phyloP scores from a whole-genome alignment of 2,329 filamentous ascomycete species.

The Thermoascus crustaceus region DNA sequence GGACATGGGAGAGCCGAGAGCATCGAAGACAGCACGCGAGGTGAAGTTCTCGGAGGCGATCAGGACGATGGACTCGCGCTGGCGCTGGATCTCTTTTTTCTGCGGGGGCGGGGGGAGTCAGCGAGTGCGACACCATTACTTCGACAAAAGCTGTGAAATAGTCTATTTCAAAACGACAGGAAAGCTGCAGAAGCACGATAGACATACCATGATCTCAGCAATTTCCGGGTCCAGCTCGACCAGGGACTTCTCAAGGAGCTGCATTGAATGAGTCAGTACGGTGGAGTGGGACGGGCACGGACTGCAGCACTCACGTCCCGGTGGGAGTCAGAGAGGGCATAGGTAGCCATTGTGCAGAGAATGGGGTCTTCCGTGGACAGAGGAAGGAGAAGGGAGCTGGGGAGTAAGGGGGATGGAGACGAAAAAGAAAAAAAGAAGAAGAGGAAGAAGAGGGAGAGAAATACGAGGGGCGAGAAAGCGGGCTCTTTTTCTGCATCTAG shows the following conservation, averaged over 20 bases:
- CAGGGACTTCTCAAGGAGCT: conserved; percentile 96
- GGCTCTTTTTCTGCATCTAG: conserved; percentile 1
- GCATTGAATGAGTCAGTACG: conserved; percentile 27
- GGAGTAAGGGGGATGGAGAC: background rate
- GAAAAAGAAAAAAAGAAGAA: conserved; percentile 4
- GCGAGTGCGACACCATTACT: conserved; percentile 10
- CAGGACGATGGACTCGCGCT: conserved; percentile 96
- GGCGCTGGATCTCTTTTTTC: conserved; percentile 90
- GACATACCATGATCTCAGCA: conserved; percentile 84
- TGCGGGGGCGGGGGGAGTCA: conserved; percentile 35
- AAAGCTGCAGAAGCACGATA: conserved; percentile 1
- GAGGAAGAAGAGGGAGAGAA: conserved; percentile 5
- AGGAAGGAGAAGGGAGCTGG: background rate
- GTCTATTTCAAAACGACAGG: background rate
- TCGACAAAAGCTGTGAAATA: no score
- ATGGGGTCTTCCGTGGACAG: conserved; percentile 10
- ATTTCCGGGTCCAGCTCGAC: conserved; percentile 89
- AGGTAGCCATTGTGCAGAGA: conserved; percentile 39
- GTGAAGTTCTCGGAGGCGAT: conserved; percentile 99
- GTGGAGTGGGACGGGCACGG: conserved; percentile 11
- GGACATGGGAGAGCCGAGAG: conserved; percentile 86
- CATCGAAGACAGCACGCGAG: conserved; percentile 95
- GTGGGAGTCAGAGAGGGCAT: conserved; percentile 59
- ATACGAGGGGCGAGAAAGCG: conserved; percentile 3
- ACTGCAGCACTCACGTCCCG: conserved; percentile 47